phyloP scores from a whole-genome alignment of 179 eudicot species.

The Patellifolia procumbens region DNA sequence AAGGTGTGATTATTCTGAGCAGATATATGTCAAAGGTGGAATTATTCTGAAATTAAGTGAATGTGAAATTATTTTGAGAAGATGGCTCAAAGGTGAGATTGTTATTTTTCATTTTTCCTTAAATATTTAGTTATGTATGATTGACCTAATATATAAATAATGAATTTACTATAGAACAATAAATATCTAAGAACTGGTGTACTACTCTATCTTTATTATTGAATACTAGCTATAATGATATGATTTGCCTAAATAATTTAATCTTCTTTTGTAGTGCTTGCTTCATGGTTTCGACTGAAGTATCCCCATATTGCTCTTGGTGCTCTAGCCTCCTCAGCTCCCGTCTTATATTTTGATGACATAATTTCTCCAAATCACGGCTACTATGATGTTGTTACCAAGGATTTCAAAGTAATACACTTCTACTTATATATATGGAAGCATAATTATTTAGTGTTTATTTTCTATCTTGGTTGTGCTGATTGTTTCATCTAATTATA shows the following conservation, averaged over 20 bases:
- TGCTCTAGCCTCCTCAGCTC: slow-evolving; percentile 64
- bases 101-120: too few species aligned
- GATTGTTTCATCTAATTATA: background rate
- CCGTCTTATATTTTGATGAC: slow-evolving; percentile 47
- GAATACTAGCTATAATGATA: too few species aligned
- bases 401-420: slow-evolving; percentile 44
- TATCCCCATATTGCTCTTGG: slow-evolving; percentile 61
- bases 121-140: too few species aligned
- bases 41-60: too few species aligned
- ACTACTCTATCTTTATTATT: background rate
- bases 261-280: slow-evolving; percentile 29
- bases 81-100: too few species aligned
- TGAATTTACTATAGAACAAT: too few species aligned
- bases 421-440: background rate
- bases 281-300: slow-evolving; percentile 67
- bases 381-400: slow-evolving; percentile 40
- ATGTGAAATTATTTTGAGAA: too few species aligned
- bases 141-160: too few species aligned
- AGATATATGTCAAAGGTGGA: too few species aligned
- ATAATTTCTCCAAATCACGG: slow-evolving; percentile 43
- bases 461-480: background rate
- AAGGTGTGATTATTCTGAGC: too few species aligned
- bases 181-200: background rate
- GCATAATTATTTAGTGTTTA: background rate
- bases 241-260: background rate